Conservation (phyloP, 1,139 yeast genomes). For the Pneumocystis jirovecii region DNA sequence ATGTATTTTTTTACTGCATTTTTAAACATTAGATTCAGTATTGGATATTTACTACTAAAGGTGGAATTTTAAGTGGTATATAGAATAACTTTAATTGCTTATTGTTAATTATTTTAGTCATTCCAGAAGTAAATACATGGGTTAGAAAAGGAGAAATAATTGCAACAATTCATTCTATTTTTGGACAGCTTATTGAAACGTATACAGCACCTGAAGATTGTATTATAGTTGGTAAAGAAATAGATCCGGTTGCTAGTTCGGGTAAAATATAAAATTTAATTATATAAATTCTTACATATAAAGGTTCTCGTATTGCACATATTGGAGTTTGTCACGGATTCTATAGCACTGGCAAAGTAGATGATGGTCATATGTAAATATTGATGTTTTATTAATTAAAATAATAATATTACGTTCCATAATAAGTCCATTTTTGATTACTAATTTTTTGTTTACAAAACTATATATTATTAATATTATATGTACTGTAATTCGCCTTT, state of each 20-base stretch:
- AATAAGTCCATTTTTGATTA: not conserved
- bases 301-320: not conserved
- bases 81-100: not conserved
- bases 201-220: not conserved
- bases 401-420: not conserved
- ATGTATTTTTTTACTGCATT: not conserved
- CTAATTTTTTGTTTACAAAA: not conserved
- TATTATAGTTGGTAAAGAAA: not conserved
- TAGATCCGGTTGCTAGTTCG: not conserved
- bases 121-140: not conserved
- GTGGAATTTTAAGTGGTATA: not conserved
- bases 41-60: not conserved
- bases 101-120: not conserved
- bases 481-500: not conserved
- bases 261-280: not conserved
- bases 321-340: not conserved
- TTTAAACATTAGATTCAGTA: not conserved
- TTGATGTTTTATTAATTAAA: not conserved
- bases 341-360: not conserved
- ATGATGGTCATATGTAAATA: not conserved
- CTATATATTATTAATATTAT: not conserved
- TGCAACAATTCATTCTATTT: not conserved
- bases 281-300: not conserved
- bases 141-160: not conserved
- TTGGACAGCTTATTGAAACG: not conserved